A percentile compares a stretch with the other conserved stretches of the same genome.
These are phyloP conservation scores for Lignosus rhinocerotis DNA, from an alignment of 1,284 basidiomycete genomes.

Conservation along the genomic window DNA sequence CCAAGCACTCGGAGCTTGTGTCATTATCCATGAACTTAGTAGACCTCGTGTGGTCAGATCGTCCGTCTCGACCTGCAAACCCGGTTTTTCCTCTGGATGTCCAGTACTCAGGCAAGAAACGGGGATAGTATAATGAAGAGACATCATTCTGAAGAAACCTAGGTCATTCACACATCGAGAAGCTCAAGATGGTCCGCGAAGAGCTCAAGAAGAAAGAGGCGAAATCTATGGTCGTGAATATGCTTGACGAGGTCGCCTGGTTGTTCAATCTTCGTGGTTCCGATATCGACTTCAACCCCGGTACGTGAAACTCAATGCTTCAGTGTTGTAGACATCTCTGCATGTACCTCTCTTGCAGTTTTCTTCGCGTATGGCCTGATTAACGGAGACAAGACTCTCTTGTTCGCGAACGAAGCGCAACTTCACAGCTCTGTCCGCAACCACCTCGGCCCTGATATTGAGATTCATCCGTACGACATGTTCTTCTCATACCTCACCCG, in stretches of 20 bases:
- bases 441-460: slow-evolving; percentile 65
- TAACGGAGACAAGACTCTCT: slow-evolving; percentile 60
- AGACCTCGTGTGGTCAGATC: slow-evolving; percentile 79
- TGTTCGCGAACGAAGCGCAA: slow-evolving; percentile 77
- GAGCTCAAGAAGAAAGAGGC: slow-evolving; percentile 67
- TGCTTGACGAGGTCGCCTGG: slow-evolving; percentile 93
- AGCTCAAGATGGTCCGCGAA: slow-evolving; percentile 67
- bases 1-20: slow-evolving; percentile 60
- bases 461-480: slow-evolving; percentile 69
- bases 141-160: neutral
- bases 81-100: slow-evolving; percentile 71
- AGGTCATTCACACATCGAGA: slow-evolving; percentile 69
- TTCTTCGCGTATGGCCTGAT: slow-evolving; percentile 94
- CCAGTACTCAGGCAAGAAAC: slow-evolving; percentile 57
- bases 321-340: neutral
- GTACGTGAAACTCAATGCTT: slow-evolving; percentile 32
- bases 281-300: slow-evolving; percentile 92
- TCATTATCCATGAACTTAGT: slow-evolving; percentile 75
- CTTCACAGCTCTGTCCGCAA: slow-evolving; percentile 56
- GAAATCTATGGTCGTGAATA: slow-evolving; percentile 72
- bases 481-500: slow-evolving; percentile 66
- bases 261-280: slow-evolving; percentile 91
- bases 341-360: slow-evolving; percentile 46
- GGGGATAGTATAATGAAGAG: neutral
- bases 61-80: slow-evolving; percentile 73